Evolutionary conservation across 306 rosid species (phyloP), one percentile per base, ranked within the genome.

Genomic region (Acacia crassicarpa): DNA sequence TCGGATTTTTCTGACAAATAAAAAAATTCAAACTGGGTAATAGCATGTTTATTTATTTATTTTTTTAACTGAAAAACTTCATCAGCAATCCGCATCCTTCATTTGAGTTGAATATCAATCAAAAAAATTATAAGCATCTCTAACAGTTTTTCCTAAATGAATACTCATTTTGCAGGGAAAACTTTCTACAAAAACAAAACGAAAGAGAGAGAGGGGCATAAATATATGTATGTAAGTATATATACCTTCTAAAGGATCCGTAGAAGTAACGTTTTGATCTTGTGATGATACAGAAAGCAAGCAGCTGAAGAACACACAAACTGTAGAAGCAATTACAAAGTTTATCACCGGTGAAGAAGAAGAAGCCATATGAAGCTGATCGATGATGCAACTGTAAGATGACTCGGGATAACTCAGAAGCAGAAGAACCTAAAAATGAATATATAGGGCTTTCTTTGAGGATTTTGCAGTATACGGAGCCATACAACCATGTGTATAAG

Each of bases 231-330:
- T 4, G 20, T 12, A 51, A 30, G 32, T 17, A 17, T 40, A 56
- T 54, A 78, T 5, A 89, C 96, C 96, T 88, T 93, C 90, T 67
- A 80, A 67, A 49, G 94, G 91, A 85, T 93, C 91, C 7, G 93
- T 89, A 33, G 40, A 35, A 35, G 89, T 84, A 51, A 17, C n/a
- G 58, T 51, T 51, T 83, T 82, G 83, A 84, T 89, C 91, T 67
- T 73, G 53, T 58, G 83, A 75, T 13, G 56, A 51, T 5, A 79
- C 9, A 46, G 59, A 51, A 46, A 84, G 27, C 25, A 84, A 82
- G 81, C 22, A 76, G 32, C 45, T 44, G 17, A 86, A 59, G 74
- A 80, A 59, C 72, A 80, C 33, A 86, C 66, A 83, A 44, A 71
- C 44, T 49, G 78, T 74, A 12, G 33, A 59, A 51, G 56, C 78